These are phyloP conservation scores for Coniella vitis DNA, from an alignment of 2,329 filamentous ascomycete species.

Conservation along the genomic window DNA sequence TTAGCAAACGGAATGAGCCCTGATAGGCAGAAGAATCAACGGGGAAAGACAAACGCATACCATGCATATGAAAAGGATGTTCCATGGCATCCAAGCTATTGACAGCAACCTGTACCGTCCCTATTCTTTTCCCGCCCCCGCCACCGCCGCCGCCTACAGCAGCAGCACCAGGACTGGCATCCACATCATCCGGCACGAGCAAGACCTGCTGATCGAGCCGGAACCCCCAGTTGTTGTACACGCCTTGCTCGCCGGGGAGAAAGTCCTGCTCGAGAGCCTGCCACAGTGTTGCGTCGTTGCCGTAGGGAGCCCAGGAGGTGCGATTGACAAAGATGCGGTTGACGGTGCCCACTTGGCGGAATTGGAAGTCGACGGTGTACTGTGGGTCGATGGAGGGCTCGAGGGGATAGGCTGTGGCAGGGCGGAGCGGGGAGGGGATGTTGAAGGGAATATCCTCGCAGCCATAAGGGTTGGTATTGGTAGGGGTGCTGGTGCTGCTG, in stretches of 20 bases:
- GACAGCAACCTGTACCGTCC: constrained; percentile 29
- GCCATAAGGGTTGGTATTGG: constrained; percentile 18
- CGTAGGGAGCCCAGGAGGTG: constrained; percentile 27
- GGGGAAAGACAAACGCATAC: constrained; percentile 5
- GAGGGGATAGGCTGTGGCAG: constrained; percentile 24
- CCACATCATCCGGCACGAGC: constrained; percentile 25
- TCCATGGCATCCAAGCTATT: constrained; percentile 33
- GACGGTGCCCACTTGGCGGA: constrained; percentile 28
- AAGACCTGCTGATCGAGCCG: constrained; percentile 30
- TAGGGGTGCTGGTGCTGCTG: neutral
- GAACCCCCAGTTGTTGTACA: constrained; percentile 30
- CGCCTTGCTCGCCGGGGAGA: constrained; percentile 20
- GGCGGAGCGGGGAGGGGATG: constrained; percentile 25
- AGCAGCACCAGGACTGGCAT: no score
- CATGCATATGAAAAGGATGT: constrained; percentile 34
- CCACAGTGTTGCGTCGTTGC: constrained; percentile 28
- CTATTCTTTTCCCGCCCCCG: no score
- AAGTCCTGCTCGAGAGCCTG: constrained; percentile 26
- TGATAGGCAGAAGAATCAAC: no score
- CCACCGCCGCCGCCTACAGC: no score
- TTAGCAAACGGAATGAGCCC: no score
- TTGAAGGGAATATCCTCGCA: constrained; percentile 31
- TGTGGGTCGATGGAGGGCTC: constrained; percentile 18
- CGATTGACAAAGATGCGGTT: constrained; percentile 31
- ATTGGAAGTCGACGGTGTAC: constrained; percentile 29